A percentile compares a stretch with the other conserved stretches of the same genome.
Conservation (phyloP, 345 rosid genomes). For the Populus ilicifolia region DNA sequence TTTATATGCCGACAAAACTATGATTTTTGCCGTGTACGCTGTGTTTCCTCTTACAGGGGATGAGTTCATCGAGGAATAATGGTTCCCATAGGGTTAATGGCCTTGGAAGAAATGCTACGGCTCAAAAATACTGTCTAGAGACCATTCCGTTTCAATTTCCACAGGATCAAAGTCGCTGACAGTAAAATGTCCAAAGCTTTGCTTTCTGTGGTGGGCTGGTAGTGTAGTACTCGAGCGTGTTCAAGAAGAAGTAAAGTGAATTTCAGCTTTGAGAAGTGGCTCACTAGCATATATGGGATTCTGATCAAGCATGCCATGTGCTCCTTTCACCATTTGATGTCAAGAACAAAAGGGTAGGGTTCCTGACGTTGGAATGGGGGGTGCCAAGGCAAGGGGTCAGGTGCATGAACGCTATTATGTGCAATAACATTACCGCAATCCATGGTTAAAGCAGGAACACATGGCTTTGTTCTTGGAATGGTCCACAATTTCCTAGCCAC, state of each 20-base stretch:
- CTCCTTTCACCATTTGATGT: background rate
- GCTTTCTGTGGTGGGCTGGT: background rate
- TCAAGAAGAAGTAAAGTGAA: background rate
- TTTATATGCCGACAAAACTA: background rate
- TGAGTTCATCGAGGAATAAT: background rate
- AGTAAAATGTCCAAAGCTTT: background rate
- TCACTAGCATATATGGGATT: background rate
- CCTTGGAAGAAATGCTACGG: background rate
- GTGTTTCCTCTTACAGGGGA: background rate
- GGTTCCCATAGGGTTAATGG: background rate
- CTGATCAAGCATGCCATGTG: constrained; percentile 1
- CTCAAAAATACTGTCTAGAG: background rate
- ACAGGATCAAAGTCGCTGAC: background rate
- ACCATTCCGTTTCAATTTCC: background rate
- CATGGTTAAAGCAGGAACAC: background rate
- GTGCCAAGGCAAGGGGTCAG: background rate
- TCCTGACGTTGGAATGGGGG: background rate
- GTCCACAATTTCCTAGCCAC: background rate
- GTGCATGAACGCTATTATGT: background rate
- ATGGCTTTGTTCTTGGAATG: background rate
- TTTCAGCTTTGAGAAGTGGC: background rate
- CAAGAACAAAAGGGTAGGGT: constrained; percentile 1
- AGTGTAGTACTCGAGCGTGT: background rate
- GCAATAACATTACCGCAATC: background rate
- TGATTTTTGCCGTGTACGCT: constrained; percentile 18